These are phyloP conservation scores for Solanum chaucha DNA, from an alignment of 257 asterid species.

Conservation along the genomic window DNA sequence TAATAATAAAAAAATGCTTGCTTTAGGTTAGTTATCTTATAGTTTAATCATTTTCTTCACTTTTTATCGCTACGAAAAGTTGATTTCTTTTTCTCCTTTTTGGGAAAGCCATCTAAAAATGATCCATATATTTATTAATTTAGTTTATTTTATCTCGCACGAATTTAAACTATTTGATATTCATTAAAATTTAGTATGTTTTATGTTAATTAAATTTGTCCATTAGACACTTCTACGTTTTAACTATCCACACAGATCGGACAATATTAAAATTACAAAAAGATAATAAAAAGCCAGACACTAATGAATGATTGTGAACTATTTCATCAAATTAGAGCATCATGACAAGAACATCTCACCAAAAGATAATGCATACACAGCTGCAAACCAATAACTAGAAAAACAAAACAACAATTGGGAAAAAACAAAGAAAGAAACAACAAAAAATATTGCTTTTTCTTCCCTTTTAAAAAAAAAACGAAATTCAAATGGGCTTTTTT, in stretches of 20 bases:
- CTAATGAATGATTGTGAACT: neutral
- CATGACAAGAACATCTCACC: neutral
- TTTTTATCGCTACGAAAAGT: neutral
- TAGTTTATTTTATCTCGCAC: neutral
- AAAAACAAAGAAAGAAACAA: neutral
- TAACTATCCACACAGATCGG: rapidly evolving
- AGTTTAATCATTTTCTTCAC: neutral
- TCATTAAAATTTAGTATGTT: rapidly evolving
- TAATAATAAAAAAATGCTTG: no score
- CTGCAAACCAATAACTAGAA: neutral
- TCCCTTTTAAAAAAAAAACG: neutral
- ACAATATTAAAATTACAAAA: neutral
- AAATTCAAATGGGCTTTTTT: neutral
- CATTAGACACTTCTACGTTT: neutral
- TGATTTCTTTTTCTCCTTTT: neutral
- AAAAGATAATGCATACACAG: neutral
- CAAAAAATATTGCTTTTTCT: neutral
- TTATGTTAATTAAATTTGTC: rapidly evolving
- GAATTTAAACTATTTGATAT: neutral
- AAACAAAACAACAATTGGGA: neutral
- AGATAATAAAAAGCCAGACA: neutral
- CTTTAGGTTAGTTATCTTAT: neutral
- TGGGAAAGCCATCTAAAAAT: neutral
- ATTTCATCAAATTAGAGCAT: neutral
- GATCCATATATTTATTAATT: neutral